Evolutionary conservation across 2,329 filamentous ascomycete genomes (phyloP).

Genomic region (Colletotrichum sp.): DNA sequence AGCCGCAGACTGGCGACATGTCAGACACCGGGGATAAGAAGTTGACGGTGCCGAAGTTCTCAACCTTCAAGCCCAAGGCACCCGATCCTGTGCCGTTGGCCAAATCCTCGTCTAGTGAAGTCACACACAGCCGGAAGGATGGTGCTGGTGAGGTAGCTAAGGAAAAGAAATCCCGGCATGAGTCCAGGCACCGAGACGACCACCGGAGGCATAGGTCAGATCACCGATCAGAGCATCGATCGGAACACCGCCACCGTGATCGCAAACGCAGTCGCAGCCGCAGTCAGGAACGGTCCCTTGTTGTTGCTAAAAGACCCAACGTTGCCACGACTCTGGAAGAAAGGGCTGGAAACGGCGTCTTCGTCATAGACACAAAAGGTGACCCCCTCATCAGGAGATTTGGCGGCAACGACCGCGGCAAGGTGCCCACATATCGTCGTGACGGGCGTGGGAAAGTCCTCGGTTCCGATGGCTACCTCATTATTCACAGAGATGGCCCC

Average conservation of each 20-base stretch:
- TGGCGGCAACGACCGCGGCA: constrained; percentile 74
- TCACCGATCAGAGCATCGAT: background rate
- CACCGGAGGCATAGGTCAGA: background rate
- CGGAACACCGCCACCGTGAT: background rate
- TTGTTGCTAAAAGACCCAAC: background rate
- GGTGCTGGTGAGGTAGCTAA: background rate
- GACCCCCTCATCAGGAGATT: constrained; percentile 79
- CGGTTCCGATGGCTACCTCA: constrained; percentile 63
- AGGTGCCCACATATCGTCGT: constrained; percentile 74
- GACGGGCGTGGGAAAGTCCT: constrained; percentile 73
- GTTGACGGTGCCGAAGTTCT: constrained; percentile 68
- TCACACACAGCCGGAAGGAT: background rate
- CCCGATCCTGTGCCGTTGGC: constrained; percentile 11
- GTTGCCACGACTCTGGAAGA: constrained; percentile 26
- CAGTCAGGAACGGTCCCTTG: background rate
- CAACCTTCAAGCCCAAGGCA: constrained; percentile 70
- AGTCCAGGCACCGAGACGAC: constrained; percentile 23
- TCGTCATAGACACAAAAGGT: constrained; percentile 74
- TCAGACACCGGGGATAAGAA: background rate
- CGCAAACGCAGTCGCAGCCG: constrained; percentile 7
- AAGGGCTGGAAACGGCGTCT: constrained; percentile 43
- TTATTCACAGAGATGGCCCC: constrained; percentile 70
- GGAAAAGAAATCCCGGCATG: constrained; percentile 19
- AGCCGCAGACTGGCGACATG: constrained; percentile 3
- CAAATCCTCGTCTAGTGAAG: constrained; percentile 14